Conservation (phyloP, 306 rosid genomes). For the Cucurbita argyrosperma region DNA sequence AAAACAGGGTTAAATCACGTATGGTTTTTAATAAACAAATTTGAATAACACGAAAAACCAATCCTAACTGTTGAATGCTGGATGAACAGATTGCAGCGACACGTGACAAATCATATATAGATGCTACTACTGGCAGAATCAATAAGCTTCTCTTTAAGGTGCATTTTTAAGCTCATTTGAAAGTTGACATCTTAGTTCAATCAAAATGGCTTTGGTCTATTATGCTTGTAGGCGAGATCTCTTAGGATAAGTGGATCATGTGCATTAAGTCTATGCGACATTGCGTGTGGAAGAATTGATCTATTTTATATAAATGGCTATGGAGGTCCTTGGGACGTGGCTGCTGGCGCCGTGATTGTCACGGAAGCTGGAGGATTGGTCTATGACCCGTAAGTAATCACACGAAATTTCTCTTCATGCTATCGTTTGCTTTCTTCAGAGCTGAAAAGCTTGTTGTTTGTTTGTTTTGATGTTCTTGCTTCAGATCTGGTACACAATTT, state of each 20-base stretch:
- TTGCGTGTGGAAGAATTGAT: conserved; percentile 90
- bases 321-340: conserved; percentile 98
- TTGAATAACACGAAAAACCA: background rate
- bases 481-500: conserved; percentile 79
- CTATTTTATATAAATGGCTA: conserved; percentile 50
- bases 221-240: conserved; percentile 57
- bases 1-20: background rate
- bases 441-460: background rate
- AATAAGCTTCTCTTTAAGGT: conserved; percentile 81
- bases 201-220: background rate
- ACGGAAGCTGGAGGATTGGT: conserved; percentile 87
- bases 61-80: conserved; percentile 2
- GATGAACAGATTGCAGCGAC: conserved; percentile 63
- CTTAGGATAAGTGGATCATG: conserved; percentile 80
- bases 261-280: conserved; percentile 82
- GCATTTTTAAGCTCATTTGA: background rate
- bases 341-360: conserved; percentile 86
- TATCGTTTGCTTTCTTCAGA: background rate
- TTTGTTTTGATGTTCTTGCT: background rate
- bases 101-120: conserved; percentile 49
- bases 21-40: too few species aligned
- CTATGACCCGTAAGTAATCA: conserved; percentile 77
- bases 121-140: conserved; percentile 43
- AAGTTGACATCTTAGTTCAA: background rate
- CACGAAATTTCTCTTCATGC: background rate